A percentile compares a stretch with the other conserved stretches of the same genome.
These are phyloP conservation scores for Dactylellina parvicollis DNA, from an alignment of 2,329 filamentous ascomycete species.

Conservation along the genomic window DNA sequence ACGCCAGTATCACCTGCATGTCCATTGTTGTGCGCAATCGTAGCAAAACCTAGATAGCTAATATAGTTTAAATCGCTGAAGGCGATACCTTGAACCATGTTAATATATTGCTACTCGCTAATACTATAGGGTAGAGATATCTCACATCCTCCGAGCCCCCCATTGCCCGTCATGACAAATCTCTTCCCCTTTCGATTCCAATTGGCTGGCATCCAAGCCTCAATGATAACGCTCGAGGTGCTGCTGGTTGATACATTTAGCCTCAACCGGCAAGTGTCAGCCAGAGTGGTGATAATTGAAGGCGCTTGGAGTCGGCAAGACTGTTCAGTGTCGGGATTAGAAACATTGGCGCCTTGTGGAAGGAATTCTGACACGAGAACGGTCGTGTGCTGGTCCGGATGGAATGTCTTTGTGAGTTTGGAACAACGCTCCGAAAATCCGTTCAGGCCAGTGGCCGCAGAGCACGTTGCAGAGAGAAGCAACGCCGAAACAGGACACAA, in stretches of 20 bases:
- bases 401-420: conserved; percentile 20
- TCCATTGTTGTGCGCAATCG: conserved; percentile 46
- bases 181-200: conserved; percentile 42
- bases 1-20: conserved; percentile 38
- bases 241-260: conserved; percentile 36
- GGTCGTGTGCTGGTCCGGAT: conserved; percentile 15
- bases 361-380: conserved; percentile 24
- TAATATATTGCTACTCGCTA: no score
- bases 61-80: conserved; percentile 28
- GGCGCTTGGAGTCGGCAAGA: background rate
- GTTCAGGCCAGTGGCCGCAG: background rate
- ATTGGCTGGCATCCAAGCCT: conserved; percentile 42
- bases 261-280: conserved; percentile 28
- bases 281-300: no score
- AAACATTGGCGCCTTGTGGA: conserved; percentile 22
- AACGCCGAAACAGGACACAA: background rate
- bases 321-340: conserved; percentile 13
- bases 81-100: conserved; percentile 8
- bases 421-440: conserved; percentile 22
- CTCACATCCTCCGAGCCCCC: conserved; percentile 31
- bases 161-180: conserved; percentile 35
- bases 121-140: background rate
- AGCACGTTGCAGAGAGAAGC: background rate
- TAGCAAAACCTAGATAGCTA: conserved; percentile 28
- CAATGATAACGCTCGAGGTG: conserved; percentile 32